Conservation (phyloP, 768 basidiomycete genomes). For the Pleurotus tuoliensis region DNA sequence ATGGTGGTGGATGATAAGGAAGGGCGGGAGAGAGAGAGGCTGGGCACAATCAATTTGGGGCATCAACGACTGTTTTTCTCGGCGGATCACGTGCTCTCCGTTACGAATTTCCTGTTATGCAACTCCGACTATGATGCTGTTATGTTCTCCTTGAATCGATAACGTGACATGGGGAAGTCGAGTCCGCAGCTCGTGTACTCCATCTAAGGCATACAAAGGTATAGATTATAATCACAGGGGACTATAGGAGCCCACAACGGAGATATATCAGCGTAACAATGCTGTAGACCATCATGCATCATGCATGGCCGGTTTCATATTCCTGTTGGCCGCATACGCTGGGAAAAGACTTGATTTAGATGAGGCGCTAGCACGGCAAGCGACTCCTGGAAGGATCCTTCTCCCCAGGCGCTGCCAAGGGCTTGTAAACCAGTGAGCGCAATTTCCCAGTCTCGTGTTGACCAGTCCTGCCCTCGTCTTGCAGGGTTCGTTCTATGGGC, state of each 20-base stretch:
- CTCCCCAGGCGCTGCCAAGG: constrained; percentile 50
- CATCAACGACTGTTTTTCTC: background rate
- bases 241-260: background rate
- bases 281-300: background rate
- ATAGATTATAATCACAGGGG: background rate
- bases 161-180: too few relatives aligned
- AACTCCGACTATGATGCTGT: too few relatives aligned
- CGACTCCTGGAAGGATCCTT: constrained; percentile 48
- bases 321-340: constrained; percentile 36
- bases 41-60: background rate
- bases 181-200: too few relatives aligned
- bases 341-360: constrained; percentile 42
- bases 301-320: constrained; percentile 8
- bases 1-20: constrained; percentile 23
- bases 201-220: too few relatives aligned
- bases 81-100: constrained; percentile 3
- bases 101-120: background rate
- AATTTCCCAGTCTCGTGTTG: constrained; percentile 61
- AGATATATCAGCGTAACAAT: background rate
- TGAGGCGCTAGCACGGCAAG: constrained; percentile 45
- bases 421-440: constrained; percentile 40
- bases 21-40: constrained; percentile 14
- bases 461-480: constrained; percentile 74
- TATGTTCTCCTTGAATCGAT: too few relatives aligned
- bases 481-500: constrained; percentile 19